These are phyloP conservation scores for Populus hybrid DNA, from an alignment of 441 rosid species.

Conservation along the genomic window DNA sequence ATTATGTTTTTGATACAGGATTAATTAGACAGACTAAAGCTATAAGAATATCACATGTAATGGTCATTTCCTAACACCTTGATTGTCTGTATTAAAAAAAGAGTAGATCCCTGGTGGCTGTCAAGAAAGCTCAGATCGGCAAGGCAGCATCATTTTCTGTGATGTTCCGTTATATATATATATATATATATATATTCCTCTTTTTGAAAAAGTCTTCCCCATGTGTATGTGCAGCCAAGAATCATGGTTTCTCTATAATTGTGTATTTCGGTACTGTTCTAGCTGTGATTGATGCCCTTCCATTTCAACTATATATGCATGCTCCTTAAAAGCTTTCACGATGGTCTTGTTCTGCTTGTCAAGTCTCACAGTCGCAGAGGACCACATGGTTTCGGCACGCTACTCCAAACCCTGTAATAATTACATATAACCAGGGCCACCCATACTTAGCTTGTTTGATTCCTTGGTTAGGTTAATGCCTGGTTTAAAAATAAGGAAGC, in stretches of 20 bases:
- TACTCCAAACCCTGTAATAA: conserved; percentile 5
- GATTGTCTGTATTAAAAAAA: not conserved
- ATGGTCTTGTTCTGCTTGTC: conserved; percentile 23
- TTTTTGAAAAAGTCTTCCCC: conserved; percentile 15
- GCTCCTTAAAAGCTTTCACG: conserved; percentile 13
- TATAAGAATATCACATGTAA: conserved; percentile 25
- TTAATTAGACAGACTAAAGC: not conserved
- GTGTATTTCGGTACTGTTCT: conserved; percentile 20
- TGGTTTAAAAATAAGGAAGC: not conserved
- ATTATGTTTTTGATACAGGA: conserved; percentile 24
- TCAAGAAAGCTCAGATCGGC: conserved; percentile 22
- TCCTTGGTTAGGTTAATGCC: not conserved
- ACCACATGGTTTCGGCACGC: conserved; percentile 24
- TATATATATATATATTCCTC: not conserved
- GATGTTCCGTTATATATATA: conserved; percentile 15
- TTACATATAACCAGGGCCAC: not conserved
- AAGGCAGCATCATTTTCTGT: conserved; percentile 38
- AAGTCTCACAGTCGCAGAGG: conserved; percentile 12
- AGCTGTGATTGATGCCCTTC: conserved; percentile 37
- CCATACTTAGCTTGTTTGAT: not conserved
- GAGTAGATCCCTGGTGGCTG: conserved; percentile 16
- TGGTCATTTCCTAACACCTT: conserved; percentile 24
- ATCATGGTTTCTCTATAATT: conserved; percentile 25
- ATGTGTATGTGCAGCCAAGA: conserved; percentile 44
- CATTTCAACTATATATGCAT: conserved; percentile 16